Evolutionary conservation across 1,139 yeast species (phyloP).

Genomic region (Arxiozyma heterogenica): DNA sequence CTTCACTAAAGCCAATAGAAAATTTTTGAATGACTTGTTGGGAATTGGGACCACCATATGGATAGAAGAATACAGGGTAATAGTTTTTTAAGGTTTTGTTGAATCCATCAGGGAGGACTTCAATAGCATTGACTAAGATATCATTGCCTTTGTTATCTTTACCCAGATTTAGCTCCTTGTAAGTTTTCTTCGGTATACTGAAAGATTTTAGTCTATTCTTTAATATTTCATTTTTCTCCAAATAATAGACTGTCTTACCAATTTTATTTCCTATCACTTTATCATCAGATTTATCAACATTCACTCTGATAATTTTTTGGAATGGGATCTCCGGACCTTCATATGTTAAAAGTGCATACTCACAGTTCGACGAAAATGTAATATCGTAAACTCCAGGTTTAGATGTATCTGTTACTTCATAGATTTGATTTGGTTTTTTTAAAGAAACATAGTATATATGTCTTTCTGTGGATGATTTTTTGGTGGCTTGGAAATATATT

Average conservation of each 20-base stretch:
- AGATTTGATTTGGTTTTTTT: slow-evolving; percentile 35
- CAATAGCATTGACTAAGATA: slow-evolving; percentile 46
- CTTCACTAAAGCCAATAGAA: slow-evolving; percentile 50
- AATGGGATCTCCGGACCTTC: slow-evolving; percentile 61
- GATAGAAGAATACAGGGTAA: slow-evolving; percentile 64
- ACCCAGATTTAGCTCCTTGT: slow-evolving; percentile 43
- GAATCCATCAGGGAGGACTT: slow-evolving; percentile 57
- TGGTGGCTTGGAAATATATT: slow-evolving; percentile 63
- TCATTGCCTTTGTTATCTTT: slow-evolving; percentile 37
- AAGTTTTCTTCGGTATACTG: slow-evolving; percentile 41
- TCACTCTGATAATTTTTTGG: slow-evolving; percentile 42
- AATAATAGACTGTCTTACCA: slow-evolving; percentile 29
- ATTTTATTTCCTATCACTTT: slow-evolving; percentile 20
- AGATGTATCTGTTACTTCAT: slow-evolving; percentile 45
- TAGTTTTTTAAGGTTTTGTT: slow-evolving; percentile 37
- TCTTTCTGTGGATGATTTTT: slow-evolving; percentile 50
- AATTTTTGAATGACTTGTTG: slow-evolving; percentile 53
- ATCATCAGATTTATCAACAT: slow-evolving; percentile 5
- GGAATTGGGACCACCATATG: slow-evolving; percentile 80
- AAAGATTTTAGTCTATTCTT: slow-evolving; percentile 35
- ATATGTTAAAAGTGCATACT: slow-evolving; percentile 51
- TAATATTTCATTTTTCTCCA: slow-evolving; percentile 45
- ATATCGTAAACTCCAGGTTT: slow-evolving; percentile 60
- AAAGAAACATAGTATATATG: slow-evolving; percentile 48
- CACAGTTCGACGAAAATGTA: slow-evolving; percentile 59